Conservation (phyloP, 768 basidiomycete species). For the Amanita fuliginea region DNA sequence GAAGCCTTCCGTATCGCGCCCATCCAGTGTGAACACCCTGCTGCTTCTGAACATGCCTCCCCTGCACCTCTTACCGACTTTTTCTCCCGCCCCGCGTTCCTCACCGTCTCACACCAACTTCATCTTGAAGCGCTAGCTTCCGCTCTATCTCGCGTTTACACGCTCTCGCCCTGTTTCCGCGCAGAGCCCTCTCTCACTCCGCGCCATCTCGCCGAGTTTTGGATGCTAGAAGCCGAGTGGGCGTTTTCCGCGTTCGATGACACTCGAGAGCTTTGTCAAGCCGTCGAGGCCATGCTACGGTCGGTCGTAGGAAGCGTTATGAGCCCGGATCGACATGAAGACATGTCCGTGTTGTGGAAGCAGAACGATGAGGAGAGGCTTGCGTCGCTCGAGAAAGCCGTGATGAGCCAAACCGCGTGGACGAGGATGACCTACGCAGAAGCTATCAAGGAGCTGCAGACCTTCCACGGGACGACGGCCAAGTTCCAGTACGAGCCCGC, state of each 20-base stretch:
- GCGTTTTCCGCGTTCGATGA: slow-evolving; percentile 22
- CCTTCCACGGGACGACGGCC: slow-evolving; percentile 16
- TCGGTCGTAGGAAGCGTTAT: slow-evolving; percentile 14
- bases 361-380: slow-evolving; percentile 18
- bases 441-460: slow-evolving; percentile 51
- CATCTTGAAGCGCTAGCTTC: slow-evolving; percentile 85
- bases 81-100: slow-evolving; percentile 65
- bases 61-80: slow-evolving; percentile 34
- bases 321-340: slow-evolving; percentile 10
- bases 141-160: slow-evolving; percentile 77
- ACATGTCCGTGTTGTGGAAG: slow-evolving; percentile 29
- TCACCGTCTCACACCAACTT: slow-evolving; percentile 93
- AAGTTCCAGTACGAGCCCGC: slow-evolving; percentile 45
- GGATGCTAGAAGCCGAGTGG: slow-evolving; percentile 98
- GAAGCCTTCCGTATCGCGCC: slow-evolving; percentile 72
- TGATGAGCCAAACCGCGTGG: slow-evolving; percentile 37
- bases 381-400: slow-evolving; percentile 24
- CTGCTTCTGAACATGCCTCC: slow-evolving; percentile 8
- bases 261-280: slow-evolving; percentile 33
- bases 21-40: slow-evolving; percentile 20
- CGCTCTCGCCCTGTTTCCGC: slow-evolving; percentile 88
- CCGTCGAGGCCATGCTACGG: slow-evolving; percentile 26
- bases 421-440: slow-evolving; percentile 67
- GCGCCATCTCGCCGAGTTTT: slow-evolving; percentile 95
- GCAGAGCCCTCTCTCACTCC: slow-evolving; percentile 84